Evolutionary conservation across 768 basidiomycete genomes (phyloP), one percentile per base, ranked within the genome.

Genomic region (Boletus rubropictus): DNA sequence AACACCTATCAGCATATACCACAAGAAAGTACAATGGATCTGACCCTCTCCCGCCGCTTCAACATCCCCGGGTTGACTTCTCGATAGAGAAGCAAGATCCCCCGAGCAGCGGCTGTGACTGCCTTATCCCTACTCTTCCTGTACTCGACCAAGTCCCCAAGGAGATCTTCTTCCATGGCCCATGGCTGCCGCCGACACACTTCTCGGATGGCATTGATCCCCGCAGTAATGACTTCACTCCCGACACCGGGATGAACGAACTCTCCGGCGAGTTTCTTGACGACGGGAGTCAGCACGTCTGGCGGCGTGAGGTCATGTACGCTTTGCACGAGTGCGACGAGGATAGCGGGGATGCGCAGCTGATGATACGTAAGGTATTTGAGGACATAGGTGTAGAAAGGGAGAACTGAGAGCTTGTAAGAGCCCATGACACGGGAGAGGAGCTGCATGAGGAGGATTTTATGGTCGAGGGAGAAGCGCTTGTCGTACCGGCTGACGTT

Each of bases 221-320:
- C 96, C 0, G 95, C 96, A 1, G 94, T 84, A 51, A 97, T 87
- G 58, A 98, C 92, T 66, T 97, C 93, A 56, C 86, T 81, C 1
- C 90, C 90, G 3, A 98, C 96, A 39, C 96, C 96, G 1, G 95
- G 94, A 65, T 98, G 94, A 2, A 99, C 88, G 56, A 98, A 99
- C 62, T 99, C 95, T 58, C 86, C 81, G 1, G 94, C 93, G 48
- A 99, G 71, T 68, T 98, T 99, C 40, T 81, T 78, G 47, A 99
- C 72, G 37, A 94, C 88, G 11, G 96, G 96, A 4, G 80, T 83
- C 6, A 99, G 72, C 4, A 78, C 89, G 61, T 97, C 94, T 0
- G 95, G 95, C 2, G 94, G 96, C 0, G 93, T 96, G 39, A 95
- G 77, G 35, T 95, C 89, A 65, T 99, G 96, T 0, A 92, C 88